phyloP scores from a whole-genome alignment of 257 asterid genomes.

The Gentiana macrophylla region DNA sequence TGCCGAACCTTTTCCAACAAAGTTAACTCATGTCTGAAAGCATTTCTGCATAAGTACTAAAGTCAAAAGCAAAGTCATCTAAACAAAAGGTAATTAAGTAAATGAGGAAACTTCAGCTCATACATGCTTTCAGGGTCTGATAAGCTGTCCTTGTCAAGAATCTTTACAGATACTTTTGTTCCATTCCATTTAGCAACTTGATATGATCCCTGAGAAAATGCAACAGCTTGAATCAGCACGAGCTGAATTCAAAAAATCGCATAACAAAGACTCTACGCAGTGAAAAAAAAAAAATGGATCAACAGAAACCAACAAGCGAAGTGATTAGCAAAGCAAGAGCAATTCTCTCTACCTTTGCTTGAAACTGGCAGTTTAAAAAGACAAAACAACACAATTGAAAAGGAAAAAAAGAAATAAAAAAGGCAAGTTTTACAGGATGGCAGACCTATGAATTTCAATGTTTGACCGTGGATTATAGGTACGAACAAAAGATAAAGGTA shows the following conservation, averaged over 20 bases:
- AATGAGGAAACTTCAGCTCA: constrained; percentile 12
- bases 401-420: not conserved
- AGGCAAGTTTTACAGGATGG: not conserved
- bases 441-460: not conserved
- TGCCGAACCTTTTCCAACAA: constrained; percentile 90
- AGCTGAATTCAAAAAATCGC: not conserved
- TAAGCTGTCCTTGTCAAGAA: constrained; percentile 80
- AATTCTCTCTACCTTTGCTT: too few species aligned
- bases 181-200: constrained; percentile 99
- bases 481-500: not conserved
- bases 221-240: not conserved
- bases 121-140: constrained; percentile 76
- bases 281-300: not conserved
- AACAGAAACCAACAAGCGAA: not conserved
- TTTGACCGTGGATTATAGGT: not conserved
- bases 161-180: constrained; percentile 92
- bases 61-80: not conserved
- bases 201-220: constrained; percentile 65
- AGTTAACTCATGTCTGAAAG: constrained; percentile 76
- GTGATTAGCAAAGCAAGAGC: too few species aligned
- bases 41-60: constrained; percentile 47
- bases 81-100: not conserved
- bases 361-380: too few species aligned
- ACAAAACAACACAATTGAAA: not conserved
- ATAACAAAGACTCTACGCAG: too few species aligned